Evolutionary conservation across 1,284 basidiomycete genomes (phyloP), one percentile per base, ranked within the genome.

Genomic region (Gomphus bonarii): DNA sequence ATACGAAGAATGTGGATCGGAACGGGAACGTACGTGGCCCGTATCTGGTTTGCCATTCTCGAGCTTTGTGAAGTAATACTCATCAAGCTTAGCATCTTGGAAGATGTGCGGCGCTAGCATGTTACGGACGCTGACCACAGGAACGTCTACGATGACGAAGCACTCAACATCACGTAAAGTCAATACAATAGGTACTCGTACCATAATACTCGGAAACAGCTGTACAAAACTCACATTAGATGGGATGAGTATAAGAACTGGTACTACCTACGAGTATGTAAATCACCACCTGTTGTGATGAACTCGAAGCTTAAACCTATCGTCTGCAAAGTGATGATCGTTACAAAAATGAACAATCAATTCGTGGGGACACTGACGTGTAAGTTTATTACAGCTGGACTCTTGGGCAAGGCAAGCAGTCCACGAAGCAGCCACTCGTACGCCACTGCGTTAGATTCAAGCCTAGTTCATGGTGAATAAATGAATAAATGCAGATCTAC

Each of bases 351-450:
- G 33, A 35, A 36, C 33, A 4, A n/a, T 40, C 16, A n/a, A 38
- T 35, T 31, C 10, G 47, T 9, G 49, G 44, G 33, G 14, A 31
- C 5, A 54, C 51, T 54, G 11, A 62, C 57, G 35, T 62, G 59
- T 43, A 61, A 25, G 38, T 61, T 63, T 48, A 63, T 28, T 9
- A 63, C 54, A 1, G 62, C 62, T 14, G 62, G 62, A 30, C 55
- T 57, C 31, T 61, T 60, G 25, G 60, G 60, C n/a, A 63, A 28
- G 10, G 14, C 47, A 2, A 63, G 43, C 8, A 61, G 42, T 18
- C 55, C 57, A n/a, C 62, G 60, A 16, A 63, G 14, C 8, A 63
- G 47, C 60, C 59, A 61, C 55, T 63, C 62, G 44, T 60, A 60
- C 3, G 56, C 57, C 42, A 55, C 18, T 11, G 58, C 60, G 31